These are phyloP conservation scores for Eleusine coracana DNA, from an alignment of 176 grass and related monocot genomes.

Conservation along the genomic window DNA sequence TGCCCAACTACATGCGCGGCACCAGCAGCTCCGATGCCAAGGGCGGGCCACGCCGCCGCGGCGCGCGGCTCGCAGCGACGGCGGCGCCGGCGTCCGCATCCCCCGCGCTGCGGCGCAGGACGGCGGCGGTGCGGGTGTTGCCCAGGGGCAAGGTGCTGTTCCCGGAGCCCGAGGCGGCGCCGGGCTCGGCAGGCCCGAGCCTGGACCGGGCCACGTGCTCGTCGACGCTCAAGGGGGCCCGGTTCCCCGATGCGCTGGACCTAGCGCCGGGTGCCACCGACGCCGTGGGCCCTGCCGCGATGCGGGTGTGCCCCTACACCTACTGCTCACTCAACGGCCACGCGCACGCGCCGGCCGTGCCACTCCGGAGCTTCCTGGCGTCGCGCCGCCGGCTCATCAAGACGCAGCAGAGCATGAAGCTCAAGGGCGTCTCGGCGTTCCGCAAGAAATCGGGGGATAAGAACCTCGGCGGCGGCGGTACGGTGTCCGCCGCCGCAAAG, in stretches of 20 bases:
- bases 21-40: conserved; percentile 84
- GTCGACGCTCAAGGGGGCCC: conserved; percentile 72
- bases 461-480: neutral
- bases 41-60: conserved; percentile 28
- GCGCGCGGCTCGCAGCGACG: conserved; percentile 2
- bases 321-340: conserved; percentile 95
- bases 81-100: conserved; percentile 20
- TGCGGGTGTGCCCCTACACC: conserved; percentile 73
- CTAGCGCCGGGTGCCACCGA: conserved; percentile 64
- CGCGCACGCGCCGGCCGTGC: conserved; percentile 60
- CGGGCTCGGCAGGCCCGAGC: neutral
- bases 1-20: conserved; percentile 86
- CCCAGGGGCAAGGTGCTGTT: conserved; percentile 56
- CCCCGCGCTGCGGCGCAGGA: neutral
- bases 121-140: conserved; percentile 27
- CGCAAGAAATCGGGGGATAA: conserved; percentile 43
- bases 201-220: conserved; percentile 75
- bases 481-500: conserved; percentile 22
- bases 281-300: conserved; percentile 56
- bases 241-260: conserved; percentile 66
- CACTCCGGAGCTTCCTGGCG: conserved; percentile 80
- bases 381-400: conserved; percentile 74
- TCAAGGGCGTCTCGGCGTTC: conserved; percentile 75
- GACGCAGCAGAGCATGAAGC: conserved; percentile 91
- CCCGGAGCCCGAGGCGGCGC: conserved; percentile 29